Percentiles rank a stretch among this genome's conserved stretches.
phyloP scores from a whole-genome alignment of 192 early-diverging fungal species.

The Funneliformis geosporum region DNA sequence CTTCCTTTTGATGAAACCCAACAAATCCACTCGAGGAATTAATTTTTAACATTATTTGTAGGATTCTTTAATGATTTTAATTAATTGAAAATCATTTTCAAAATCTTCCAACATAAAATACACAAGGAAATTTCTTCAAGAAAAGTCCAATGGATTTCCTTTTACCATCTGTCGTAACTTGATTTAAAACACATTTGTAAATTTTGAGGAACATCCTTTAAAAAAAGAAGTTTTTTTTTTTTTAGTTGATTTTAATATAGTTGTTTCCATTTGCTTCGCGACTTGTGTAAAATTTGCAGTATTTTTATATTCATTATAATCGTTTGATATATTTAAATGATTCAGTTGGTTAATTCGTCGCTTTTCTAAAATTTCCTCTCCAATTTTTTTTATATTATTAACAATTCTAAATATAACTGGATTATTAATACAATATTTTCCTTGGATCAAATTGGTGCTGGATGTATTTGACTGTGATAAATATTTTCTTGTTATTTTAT shows the following conservation, averaged over 20 bases:
- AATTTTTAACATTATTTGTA: not conserved
- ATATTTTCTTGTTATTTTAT: conserved; percentile 24
- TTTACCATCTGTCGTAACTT: not conserved
- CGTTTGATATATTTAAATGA: not conserved
- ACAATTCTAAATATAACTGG: no score
- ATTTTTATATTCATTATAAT: not conserved
- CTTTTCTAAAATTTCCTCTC: conserved; percentile 47
- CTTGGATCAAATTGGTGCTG: no score
- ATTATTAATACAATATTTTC: no score
- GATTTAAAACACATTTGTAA: not conserved
- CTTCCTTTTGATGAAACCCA: not conserved
- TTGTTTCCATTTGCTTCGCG: not conserved
- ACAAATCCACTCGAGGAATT: not conserved
- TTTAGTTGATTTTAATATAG: not conserved
- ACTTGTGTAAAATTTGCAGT: not conserved
- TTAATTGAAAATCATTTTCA: not conserved
- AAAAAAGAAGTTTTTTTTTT: not conserved
- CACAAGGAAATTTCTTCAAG: not conserved
- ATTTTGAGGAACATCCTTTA: not conserved
- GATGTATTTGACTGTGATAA: no score
- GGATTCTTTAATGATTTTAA: not conserved
- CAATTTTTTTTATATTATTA: conserved; percentile 47
- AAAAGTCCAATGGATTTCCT: not conserved
- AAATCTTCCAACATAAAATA: conserved; percentile 1
- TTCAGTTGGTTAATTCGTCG: not conserved